Base-by-base conservation (phyloP, 441 rosid species). In the Arabidopsis lyrata region DNA sequence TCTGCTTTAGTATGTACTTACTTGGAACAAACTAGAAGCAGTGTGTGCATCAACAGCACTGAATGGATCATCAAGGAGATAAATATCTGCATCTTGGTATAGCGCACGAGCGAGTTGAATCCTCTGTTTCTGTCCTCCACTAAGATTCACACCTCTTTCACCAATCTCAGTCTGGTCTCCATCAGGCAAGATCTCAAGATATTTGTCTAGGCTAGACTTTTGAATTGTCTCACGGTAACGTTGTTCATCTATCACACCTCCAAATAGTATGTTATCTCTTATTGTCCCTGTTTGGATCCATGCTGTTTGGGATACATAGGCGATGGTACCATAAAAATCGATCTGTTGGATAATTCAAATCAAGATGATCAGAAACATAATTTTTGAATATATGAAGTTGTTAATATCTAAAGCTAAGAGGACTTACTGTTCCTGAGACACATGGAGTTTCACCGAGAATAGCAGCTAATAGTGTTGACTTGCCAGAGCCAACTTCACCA, bases 21-120 rank as follows among this genome's bases (percentile, higher is more conserved):
- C 99, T 79, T 91, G 86, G 66, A 95, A 91, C 70, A 95, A 86
- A 83, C 88, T 91, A 3, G 97, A 81, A 59, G 99, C 99, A 47
- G 99, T 96, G 48, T 93, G 90, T 24, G 98, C 98, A 84, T 96
- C 99, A 57, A 96, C 97, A 4, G 98, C 98, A 73, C 99, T 96
- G 63, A 96, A 96, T 18, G 99, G 98, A 85, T 96, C 99, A 68
- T 93, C 99, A 82, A 95, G 73, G 61, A 93, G 94, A 70, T 95
- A 95, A 34, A 95, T 85, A 75, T 95, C 99, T 29, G 97, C 95
- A 62, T 93, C 83, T 80, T 95, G 94, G 80, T 93, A 95, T 47
- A 95, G 91, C 32, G 98, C 98, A 62, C 97, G 98, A 35, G 99
- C 98, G 45, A 95, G 97, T 77, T 95, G 98, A 81, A 95, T 86